Evolutionary conservation across 2,329 filamentous ascomycete species (phyloP), one percentile per base, ranked within the genome.

Genomic region (Capronia americana): DNA sequence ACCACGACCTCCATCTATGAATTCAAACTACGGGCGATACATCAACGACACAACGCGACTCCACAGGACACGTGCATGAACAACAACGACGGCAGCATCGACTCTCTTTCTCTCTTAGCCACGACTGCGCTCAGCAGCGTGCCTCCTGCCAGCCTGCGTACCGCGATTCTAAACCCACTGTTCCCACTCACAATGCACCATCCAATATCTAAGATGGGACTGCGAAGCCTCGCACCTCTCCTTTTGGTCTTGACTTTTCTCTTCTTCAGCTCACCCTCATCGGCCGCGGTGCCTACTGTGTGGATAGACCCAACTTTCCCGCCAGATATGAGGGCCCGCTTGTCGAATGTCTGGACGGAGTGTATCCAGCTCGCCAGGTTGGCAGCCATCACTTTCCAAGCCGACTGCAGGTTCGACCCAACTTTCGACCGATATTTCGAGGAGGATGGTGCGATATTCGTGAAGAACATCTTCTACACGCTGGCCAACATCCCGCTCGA

Each of bases 401-500:
- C 20, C 1, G 24, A 23, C 20, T 51, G 48, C 24, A 44, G 6
- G 38, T 8, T 44, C 38, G 23, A 51, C 14, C 48, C 48, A 3
- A 26, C 23, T 5, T 51, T 24, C 20, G 20, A 26, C 6, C 48
- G 48, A 28, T 51, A 24, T 12, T 51, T 51, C 10, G 48, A 51
- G 48, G 23, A 23, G 24, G 48, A 51, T 7, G 23, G 20, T 14
- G 48, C 48, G 14, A 4, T 12, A 12, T 51, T 51, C 10, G 48
- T 51, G 23, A 51, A 51, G 48, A 10, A 51, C 48, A 28, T 51
- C 24, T 51, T 51, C 48, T 28, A 28, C 10, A 26, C 20, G 8
- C 20, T 51, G 20, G 48, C 48, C 48, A 51, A 51, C 14, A 51
- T 51, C 48, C 48, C 48, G 12, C 14, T 51, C 48, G 48, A 51